phyloP scores from a whole-genome alignment of 202 grass and related monocot species.

The Dendrocalamus latiflorus region DNA sequence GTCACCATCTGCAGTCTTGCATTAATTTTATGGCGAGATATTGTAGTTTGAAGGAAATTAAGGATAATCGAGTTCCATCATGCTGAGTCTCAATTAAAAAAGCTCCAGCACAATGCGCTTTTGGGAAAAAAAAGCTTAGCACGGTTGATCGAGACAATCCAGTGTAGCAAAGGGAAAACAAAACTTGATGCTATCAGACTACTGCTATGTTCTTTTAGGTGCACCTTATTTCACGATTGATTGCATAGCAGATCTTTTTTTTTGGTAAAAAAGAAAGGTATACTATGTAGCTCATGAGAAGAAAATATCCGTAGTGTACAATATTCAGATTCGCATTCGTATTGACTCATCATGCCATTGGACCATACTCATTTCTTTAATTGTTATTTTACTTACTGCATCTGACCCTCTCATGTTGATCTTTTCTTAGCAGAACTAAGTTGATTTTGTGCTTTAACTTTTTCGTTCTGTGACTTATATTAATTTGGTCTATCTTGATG shows the following conservation, averaged over 20 bases:
- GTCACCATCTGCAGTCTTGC: neutral
- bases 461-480: neutral
- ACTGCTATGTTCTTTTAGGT: neutral
- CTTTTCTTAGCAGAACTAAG: neutral
- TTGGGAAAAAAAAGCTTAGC: neutral
- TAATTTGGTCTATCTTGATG: slow-evolving; percentile 16
- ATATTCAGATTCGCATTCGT: neutral
- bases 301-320: neutral
- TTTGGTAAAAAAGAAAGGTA: neutral
- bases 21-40: neutral
- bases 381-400: neutral
- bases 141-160: neutral
- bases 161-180: neutral
- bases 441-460: neutral
- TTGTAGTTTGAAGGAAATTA: neutral
- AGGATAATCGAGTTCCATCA: neutral
- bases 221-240: neutral
- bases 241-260: neutral
- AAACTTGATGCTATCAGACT: neutral
- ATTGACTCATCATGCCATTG: neutral
- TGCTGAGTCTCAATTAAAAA: neutral
- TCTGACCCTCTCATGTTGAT: slow-evolving; percentile 2
- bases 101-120: neutral
- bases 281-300: neutral
- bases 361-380: neutral